Base-by-base conservation (phyloP, 176 grass and related monocot species). In the Oryza longistaminata region DNA sequence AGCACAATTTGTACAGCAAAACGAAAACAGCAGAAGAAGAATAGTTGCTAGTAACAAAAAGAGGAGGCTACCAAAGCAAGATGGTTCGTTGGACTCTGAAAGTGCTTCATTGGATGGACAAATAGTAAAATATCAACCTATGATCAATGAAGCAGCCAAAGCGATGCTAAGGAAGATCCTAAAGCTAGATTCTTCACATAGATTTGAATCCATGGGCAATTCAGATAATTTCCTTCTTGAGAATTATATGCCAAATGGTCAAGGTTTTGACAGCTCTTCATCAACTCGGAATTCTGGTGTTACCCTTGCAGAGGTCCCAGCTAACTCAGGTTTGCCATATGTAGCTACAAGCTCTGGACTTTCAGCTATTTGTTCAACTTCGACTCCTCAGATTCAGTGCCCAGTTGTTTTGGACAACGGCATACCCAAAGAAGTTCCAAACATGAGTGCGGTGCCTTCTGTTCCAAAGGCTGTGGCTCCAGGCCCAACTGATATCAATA, bases 81-180 rank as follows among this genome's bases (percentile, higher is more conserved):
- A 90, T 50, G 90, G 66, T 9, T 85, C 49, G 61, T 45, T 88
- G 26, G 71, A 91, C 79, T 64, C 87, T 29, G 90, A 71, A 50
- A 89, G 61, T 43, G 73, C 69, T 40, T 89, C 79, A 10, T 64
- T 78, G 64, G 93, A 96, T 33, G 96, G 96, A n/a, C 93, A 96
- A 74, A 99, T 99, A 79, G 72, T 99, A 46, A 94, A 99, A 81
- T 99, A 91, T 84, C 91, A 96, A 62, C 93, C 91, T 79, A 78
- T 99, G 80, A 99, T 94, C 69, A 96, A 96, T 53, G 97, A 94
- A 89, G 97, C 92, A 21, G 93, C 97, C 52, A 99, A 96, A 85
- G 93, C 91, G 49, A 92, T 99, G 90, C 75, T 96, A 68, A 94
- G 92, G 77, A 91, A 99, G 83, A 99, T 99, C 71, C 77, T 96